Percentiles rank a stretch among this genome's conserved stretches.
These are phyloP conservation scores for Sclerotinia nivalis DNA, from an alignment of 2,329 filamentous ascomycete genomes.

Conservation along the genomic window DNA sequence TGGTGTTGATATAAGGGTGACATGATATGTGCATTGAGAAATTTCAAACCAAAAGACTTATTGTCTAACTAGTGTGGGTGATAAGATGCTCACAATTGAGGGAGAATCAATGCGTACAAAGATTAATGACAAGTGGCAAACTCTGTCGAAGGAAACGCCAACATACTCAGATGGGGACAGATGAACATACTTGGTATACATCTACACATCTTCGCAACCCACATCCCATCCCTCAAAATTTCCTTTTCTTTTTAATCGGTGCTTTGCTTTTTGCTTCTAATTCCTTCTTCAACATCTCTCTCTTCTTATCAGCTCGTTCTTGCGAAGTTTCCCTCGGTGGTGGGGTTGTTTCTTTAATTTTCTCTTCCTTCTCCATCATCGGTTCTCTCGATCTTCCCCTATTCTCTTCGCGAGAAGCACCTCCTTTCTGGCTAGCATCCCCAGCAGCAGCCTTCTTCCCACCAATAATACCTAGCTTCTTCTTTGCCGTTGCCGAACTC, in stretches of 20 bases:
- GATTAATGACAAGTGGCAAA: neutral
- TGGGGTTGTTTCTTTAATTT: slow-evolving; percentile 23
- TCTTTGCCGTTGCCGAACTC: slow-evolving; percentile 27
- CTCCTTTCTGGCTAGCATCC: slow-evolving; percentile 15
- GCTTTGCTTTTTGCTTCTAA: slow-evolving; percentile 40
- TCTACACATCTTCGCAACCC: slow-evolving; percentile 1
- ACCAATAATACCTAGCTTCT: slow-evolving; percentile 35
- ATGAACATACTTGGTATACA: slow-evolving; percentile 6
- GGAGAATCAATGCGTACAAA: neutral
- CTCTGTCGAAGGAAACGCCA: neutral
- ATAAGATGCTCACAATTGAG: neutral
- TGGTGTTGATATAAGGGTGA: neutral
- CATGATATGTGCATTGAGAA: neutral
- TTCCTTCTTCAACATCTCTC: slow-evolving; percentile 36
- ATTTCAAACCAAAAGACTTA: neutral
- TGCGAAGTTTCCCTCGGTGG: slow-evolving; percentile 35
- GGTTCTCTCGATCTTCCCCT: slow-evolving; percentile 28
- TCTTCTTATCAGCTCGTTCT: slow-evolving; percentile 40
- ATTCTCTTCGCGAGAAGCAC: slow-evolving; percentile 4
- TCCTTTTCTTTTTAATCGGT: slow-evolving; percentile 42
- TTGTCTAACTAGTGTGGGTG: neutral
- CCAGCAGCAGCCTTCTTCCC: slow-evolving; percentile 15
- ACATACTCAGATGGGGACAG: neutral
- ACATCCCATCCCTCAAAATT: slow-evolving; percentile 35
- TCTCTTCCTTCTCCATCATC: slow-evolving; percentile 25